Percentiles rank a stretch among this genome's conserved stretches.
phyloP scores from a whole-genome alignment of 75 land plant genomes.

The Isoetes taiwanensis region DNA sequence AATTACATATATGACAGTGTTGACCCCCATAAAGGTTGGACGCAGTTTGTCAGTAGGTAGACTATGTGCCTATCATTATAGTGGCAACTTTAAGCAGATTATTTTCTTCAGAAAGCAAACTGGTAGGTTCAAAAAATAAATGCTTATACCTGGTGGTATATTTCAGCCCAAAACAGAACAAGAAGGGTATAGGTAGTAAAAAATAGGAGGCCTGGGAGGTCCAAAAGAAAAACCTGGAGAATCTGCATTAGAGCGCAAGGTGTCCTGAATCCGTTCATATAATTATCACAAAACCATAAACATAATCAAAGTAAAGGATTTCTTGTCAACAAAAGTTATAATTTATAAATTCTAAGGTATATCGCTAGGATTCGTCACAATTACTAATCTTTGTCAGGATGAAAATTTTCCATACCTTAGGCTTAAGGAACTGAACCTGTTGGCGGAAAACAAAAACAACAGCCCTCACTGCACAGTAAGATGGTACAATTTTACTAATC shows the following conservation, averaged over 20 bases:
- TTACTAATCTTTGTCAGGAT: too few relatives aligned
- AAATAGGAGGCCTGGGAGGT: conserved; percentile 67
- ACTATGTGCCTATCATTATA: conserved; percentile 86
- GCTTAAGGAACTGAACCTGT: conserved; percentile 34
- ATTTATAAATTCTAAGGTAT: neutral
- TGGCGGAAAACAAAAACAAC: conserved; percentile 49
- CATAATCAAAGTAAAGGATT: neutral
- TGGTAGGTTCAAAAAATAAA: neutral
- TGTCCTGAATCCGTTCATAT: neutral
- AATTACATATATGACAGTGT: conserved; percentile 47
- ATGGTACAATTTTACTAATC: neutral
- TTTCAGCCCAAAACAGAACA: conserved; percentile 86
- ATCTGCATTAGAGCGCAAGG: conserved; percentile 23
- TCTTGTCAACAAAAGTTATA: neutral
- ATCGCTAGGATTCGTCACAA: too few relatives aligned
- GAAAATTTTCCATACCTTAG: conserved; percentile 28
- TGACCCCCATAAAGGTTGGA: conserved; percentile 45
- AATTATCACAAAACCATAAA: conserved; percentile 1
- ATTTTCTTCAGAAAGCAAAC: too few relatives aligned
- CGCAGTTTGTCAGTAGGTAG: conserved; percentile 56
- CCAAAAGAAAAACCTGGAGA: conserved; percentile 49
- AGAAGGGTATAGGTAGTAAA: conserved; percentile 75
- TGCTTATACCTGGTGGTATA: conserved; percentile 61
- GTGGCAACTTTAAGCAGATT: too few relatives aligned
- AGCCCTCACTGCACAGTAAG: conserved; percentile 35